Base-by-base conservation (phyloP, 331 rosid genomes). In the Telfairia occidentalis region DNA sequence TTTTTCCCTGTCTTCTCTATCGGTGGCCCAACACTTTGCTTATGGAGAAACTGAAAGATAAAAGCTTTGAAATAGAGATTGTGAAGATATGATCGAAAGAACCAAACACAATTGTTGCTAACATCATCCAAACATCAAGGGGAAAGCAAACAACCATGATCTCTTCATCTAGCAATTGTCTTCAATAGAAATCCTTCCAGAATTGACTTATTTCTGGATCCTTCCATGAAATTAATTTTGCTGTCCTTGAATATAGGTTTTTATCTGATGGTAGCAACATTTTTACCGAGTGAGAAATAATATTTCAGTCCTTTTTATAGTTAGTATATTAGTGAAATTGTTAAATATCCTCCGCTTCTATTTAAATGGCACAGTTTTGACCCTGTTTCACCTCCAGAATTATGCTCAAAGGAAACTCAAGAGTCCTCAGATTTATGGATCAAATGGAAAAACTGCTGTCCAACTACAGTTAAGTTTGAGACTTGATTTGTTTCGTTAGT, bases 371-470 rank as follows among this genome's bases (percentile, higher is more conserved):
- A 67, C 42, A 69, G 40, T 26, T 72, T 50, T 28, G 48, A 50
- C 30, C 30, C 48, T 29, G 10, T 74, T 19, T 54, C 9, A 21
- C 81, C 82, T 81, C 81, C 87, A 87, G 96, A 85, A 76, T 12
- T 75, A 43, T 26, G 74, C 81, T 79, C 88, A 48, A 77, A 58
- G 71, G 85, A 85, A 73, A 77, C 52, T 77, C 86, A 77, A 86
- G 92, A 88, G 66, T 81, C 90, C 34, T 43, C 66, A 28, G 84
- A 86, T 75, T 75, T 66, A 21, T 19, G 81, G 81, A 80, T 86
- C 72, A 94, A 94, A 79, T 94, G 98, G 98, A 71, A 84, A 84
- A 82, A 83, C 61, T 76, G 81, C 84, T 84, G 84, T 32, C 85
- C 88, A 69, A 46, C 76, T 83, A 82, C 87, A 76, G 98, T 91